Evolutionary conservation across 1,284 basidiomycete genomes (phyloP), one percentile per base, ranked within the genome.

Genomic region (Pulchroboletus neoregius): DNA sequence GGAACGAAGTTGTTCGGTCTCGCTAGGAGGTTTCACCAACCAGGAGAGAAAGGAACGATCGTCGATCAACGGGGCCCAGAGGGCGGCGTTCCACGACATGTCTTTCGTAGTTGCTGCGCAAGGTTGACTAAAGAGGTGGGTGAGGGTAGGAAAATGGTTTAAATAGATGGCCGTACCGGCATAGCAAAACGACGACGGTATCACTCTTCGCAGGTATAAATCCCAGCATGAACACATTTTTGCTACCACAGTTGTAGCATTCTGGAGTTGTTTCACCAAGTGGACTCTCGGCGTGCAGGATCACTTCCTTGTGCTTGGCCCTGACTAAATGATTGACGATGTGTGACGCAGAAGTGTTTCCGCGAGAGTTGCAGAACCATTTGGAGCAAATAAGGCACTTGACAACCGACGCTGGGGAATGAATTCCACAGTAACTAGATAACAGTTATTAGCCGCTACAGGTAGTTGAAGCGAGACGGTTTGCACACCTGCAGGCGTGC

Each of bases 301-400:
- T 90, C 51, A 99, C 95, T 66, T 99, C 95, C 72, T 98, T 98
- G 73, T 99, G 96, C 71, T 98, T 97, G 23, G 96, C 94, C 60
- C 95, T 91, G 45, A 99, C 96, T 46, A 99, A 80, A 70, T 99
- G 96, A 68, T 96, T 97, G 60, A 99, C 95, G 58, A 99, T 99
- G 67, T 99, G 96, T 2, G 94, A 97, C 3, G 94, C 95, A 1
- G 94, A 95, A 2, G 94, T 97, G 62, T 94, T 95, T 44, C 95
- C 94, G 43, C 95, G 83, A n/a, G 95, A 95, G 68, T 99, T 99
- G 76, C 96, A 99, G 68, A 99, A 99, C 94, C 95, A 99, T 68
- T 99, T 99, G 48, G 83, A 83, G 69, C 96, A 99, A 43, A 94
- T 71, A 27, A 98, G 77, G 62, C 96, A 99, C 71, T 96, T 95